phyloP scores from a whole-genome alignment of 306 rosid genomes.

The barrel medic (Medicago truncatula) region MtrunA17r5.0-ANR NC_053045.1:48530501-48531000 shows the following conservation, averaged over 20 bases:
- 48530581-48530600: not conserved
- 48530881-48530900: not conserved
- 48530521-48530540: not conserved
- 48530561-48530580: slow-evolving; percentile 1
- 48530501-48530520: too few species aligned
- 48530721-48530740: not conserved
- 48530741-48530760: not conserved
- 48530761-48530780: not conserved
- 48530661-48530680: not conserved
- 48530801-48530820: not conserved
- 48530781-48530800: not conserved
- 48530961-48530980: not conserved
- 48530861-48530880: not conserved
- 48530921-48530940: not conserved
- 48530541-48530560: not conserved
- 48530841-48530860: not conserved
- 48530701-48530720: not conserved
- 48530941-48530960: slow-evolving; percentile 9
- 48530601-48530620: slow-evolving; percentile 10
- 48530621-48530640: not conserved
- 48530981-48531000: not conserved
- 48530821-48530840: not conserved
- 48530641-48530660: not conserved
- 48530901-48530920: not conserved
- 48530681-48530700: not conserved